Base-by-base conservation (phyloP, 352 stramenopile genomes). In the Phytophthora nicotianae region DNA sequence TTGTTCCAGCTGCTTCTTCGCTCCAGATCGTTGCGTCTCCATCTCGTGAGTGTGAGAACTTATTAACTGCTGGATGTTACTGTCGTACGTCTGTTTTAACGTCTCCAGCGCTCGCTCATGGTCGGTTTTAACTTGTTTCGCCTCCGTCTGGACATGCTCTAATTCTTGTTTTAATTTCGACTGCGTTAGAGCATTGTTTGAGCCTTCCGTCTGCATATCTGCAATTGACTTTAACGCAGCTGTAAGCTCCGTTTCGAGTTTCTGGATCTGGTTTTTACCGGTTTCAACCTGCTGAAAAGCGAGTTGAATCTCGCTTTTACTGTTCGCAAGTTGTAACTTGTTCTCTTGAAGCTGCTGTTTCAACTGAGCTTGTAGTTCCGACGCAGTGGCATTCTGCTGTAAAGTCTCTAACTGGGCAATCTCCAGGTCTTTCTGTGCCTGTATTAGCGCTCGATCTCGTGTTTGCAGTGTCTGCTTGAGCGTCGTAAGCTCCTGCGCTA, bases 321-420 rank as follows among this genome's bases (percentile, higher is more conserved):
- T 27, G 16, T 77, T 79, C 14, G 64, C 62, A 32, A 82, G 21
- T 42, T 82, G 61, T 3, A 81, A 37, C 24, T 86, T 75, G 13
- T 68, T 56, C 24, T 81, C 66, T 7, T 58, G 50, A 1, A 83
- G 24, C n/a, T 83, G 68, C 40, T 82, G 71, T 20, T 67, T 50
- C 13, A 82, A 50, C 23, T 68, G 62, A 11, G 68, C 50, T 20
- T 77, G 58, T 6, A 63, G 54, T 45, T 91, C 77, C 7, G 72
- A 75, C 13, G 76, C 50, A 33, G 35, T 73, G 40, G 64, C 70
- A 11, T 58, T 79, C 27, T 60, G 60, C 45, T 83, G 59, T 40
- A 80, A 33, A n/a, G 74, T 73, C 50, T 89, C 81, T 24, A 82
- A 29, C 46, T 83, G 69, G 11, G 75, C 66, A 3, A 62, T 52